phyloP scores from a whole-genome alignment of 2,329 filamentous ascomycete species.

The Penicillium decumbens region DNA sequence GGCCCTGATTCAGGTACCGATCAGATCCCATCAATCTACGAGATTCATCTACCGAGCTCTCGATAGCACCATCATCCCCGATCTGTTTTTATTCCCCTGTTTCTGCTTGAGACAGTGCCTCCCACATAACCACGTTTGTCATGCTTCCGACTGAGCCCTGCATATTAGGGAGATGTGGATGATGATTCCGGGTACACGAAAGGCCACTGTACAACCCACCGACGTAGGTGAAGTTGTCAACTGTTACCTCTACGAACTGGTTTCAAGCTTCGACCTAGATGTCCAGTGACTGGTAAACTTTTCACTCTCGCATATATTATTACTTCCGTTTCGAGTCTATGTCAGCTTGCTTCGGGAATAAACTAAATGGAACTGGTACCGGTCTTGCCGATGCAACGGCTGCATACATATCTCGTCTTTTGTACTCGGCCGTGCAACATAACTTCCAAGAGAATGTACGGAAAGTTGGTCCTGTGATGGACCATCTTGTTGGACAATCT shows the following conservation, averaged over 20 bases:
- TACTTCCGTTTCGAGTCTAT: not conserved
- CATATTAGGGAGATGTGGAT: not conserved
- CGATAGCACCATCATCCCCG: not conserved
- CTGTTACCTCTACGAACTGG: not conserved
- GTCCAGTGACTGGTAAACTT: not conserved
- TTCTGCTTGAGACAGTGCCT: not conserved
- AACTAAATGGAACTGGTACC: not conserved
- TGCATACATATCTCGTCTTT: not conserved
- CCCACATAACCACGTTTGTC: not conserved
- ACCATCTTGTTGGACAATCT: too few relatives aligned
- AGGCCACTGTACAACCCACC: not conserved
- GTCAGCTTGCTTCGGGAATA: not conserved
- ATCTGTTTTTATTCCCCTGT: not conserved
- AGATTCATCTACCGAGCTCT: not conserved
- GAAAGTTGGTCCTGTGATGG: not conserved
- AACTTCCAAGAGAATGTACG: not conserved
- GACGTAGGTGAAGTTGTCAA: not conserved
- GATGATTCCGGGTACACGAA: not conserved
- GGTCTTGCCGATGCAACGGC: not conserved
- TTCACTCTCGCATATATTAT: not conserved
- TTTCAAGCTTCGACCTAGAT: not conserved
- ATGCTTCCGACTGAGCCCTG: not conserved
- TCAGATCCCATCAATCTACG: not conserved
- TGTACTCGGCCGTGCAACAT: not conserved
- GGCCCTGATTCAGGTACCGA: not conserved